phyloP scores from a whole-genome alignment of 352 stramenopile species.

The Phytopythium montanum region DNA sequence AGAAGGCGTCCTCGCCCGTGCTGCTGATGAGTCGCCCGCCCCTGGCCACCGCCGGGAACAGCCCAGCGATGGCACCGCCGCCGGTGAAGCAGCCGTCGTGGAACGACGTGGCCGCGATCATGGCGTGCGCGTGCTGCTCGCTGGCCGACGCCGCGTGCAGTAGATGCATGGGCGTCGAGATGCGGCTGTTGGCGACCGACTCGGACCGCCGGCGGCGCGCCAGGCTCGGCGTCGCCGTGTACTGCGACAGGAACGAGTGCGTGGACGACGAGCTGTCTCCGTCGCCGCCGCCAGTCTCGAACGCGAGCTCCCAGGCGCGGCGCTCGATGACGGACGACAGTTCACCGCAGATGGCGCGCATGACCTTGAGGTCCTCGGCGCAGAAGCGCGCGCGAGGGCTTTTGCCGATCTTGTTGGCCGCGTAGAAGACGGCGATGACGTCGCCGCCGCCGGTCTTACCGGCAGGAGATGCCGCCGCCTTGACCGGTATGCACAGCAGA shows the following conservation, averaged over 20 bases:
- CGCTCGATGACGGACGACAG: constrained; percentile 61
- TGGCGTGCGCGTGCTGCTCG: constrained; percentile 27
- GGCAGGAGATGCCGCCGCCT: constrained; percentile 18
- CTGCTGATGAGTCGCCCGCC: constrained; percentile 1
- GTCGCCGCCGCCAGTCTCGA: constrained; percentile 45
- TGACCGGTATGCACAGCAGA: constrained; percentile 73
- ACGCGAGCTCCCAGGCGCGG: constrained; percentile 69
- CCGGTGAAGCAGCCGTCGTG: constrained; percentile 32
- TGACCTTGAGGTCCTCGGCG: constrained; percentile 59
- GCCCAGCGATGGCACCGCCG: constrained; percentile 2
- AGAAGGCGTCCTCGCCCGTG: constrained; percentile 8
- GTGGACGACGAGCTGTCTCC: constrained; percentile 47
- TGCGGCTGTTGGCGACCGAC: constrained; percentile 15
- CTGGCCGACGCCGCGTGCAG: constrained; percentile 9
- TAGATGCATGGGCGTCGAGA: constrained; percentile 9
- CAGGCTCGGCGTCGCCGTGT: constrained; percentile 50
- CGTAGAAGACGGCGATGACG: constrained; percentile 79
- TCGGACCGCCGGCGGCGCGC: constrained; percentile 18
- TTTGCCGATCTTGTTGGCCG: constrained; percentile 63
- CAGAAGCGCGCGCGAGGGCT: constrained; percentile 40
- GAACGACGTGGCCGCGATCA: constrained; percentile 33
- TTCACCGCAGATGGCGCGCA: constrained; percentile 62
- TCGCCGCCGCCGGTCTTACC: constrained; percentile 40
- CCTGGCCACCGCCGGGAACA: constrained; percentile 1
- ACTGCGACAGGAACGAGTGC: constrained; percentile 71